phyloP scores from a whole-genome alignment of 495 filamentous ascomycete species.

The Filosporella fistucella region DNA sequence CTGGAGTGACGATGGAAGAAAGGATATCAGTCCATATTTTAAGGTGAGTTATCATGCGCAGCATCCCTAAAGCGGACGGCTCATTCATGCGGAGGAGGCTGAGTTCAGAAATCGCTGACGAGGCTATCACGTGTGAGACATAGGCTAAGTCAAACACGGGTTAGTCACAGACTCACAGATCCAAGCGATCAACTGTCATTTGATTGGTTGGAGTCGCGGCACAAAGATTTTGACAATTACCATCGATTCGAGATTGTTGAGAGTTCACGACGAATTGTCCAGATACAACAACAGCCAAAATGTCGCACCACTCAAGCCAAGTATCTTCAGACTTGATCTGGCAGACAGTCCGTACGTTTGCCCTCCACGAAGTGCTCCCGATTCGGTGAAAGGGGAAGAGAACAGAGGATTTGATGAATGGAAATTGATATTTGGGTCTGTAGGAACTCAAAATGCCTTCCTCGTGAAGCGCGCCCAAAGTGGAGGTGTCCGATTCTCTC shows the following conservation, averaged over 20 bases:
- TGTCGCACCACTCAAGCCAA: conserved; percentile 43
- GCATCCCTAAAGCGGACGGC: too few species aligned
- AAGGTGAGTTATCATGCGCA: neutral
- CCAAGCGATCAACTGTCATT: too few species aligned
- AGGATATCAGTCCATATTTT: conserved; percentile 8
- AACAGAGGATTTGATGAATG: neutral
- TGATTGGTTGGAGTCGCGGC: too few species aligned
- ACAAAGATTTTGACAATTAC: too few species aligned
- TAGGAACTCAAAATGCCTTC: conserved; percentile 77
- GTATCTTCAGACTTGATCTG: conserved; percentile 87
- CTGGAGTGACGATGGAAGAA: neutral
- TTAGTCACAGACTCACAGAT: too few species aligned
- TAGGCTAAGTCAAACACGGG: too few species aligned
- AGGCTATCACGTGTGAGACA: too few species aligned
- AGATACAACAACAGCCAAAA: conserved; percentile 36
- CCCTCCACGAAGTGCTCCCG: too few species aligned
- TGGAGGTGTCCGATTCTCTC: conserved; percentile 83
- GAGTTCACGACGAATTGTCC: conserved; percentile 25
- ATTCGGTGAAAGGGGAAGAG: neutral
- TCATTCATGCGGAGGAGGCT: too few species aligned
- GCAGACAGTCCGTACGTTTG: conserved; percentile 77
- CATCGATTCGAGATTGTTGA: too few species aligned
- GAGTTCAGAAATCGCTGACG: too few species aligned
- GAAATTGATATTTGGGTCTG: conserved; percentile 18
- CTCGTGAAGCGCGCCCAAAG: conserved; percentile 80